Evolutionary conservation across 441 rosid genomes (phyloP).

Genomic region (Isatis lusitanica): DNA sequence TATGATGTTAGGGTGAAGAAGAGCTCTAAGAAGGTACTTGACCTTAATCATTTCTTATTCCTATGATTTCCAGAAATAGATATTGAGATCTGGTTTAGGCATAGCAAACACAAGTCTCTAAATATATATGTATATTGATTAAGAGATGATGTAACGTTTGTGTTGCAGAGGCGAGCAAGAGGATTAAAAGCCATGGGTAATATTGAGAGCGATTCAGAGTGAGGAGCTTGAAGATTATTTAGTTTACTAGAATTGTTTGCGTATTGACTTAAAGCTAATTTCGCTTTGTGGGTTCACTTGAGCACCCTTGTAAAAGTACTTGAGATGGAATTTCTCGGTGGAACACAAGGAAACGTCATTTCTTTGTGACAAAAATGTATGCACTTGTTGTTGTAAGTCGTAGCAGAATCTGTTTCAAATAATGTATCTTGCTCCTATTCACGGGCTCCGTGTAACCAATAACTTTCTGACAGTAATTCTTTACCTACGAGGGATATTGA

Average conservation of each 20-base stretch:
- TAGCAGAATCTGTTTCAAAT: slow-evolving; percentile 3
- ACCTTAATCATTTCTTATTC: background rate
- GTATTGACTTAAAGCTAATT: slow-evolving; percentile 4
- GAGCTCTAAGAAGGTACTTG: slow-evolving; percentile 71
- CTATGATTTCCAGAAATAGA: background rate
- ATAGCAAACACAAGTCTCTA: background rate
- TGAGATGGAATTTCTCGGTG: slow-evolving; percentile 11
- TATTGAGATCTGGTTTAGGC: background rate
- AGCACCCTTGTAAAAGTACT: background rate
- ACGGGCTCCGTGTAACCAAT: background rate
- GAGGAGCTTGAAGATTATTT: slow-evolving; percentile 1
- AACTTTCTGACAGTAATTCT: background rate
- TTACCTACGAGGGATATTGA: background rate
- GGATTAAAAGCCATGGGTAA: slow-evolving; percentile 96
- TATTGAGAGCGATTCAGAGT: slow-evolving; percentile 74
- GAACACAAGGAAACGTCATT: background rate
- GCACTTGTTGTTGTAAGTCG: slow-evolving; percentile 23
- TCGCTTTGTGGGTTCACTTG: background rate
- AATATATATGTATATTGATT: no score
- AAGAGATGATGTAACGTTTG: slow-evolving; percentile 3
- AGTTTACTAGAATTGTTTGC: slow-evolving; percentile 6
- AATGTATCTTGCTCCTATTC: background rate
- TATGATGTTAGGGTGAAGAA: slow-evolving; percentile 91
- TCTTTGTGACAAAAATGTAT: slow-evolving; percentile 9
- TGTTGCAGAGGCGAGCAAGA: slow-evolving; percentile 70